Conservation (phyloP, 805 yeast species). For the Wickerhamomyces bovis region DNA sequence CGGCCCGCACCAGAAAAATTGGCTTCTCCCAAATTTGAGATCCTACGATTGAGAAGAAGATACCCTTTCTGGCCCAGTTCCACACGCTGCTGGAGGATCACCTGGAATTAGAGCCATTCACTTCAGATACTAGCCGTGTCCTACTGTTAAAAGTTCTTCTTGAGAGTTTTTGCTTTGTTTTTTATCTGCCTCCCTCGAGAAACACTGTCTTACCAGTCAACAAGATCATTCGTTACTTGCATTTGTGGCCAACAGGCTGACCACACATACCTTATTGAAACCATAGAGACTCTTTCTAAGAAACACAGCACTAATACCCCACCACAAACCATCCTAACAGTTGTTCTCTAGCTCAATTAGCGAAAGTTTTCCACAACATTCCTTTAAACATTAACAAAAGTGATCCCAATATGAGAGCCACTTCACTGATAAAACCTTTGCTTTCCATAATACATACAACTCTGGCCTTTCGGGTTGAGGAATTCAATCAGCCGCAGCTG, state of each 20-base stretch:
- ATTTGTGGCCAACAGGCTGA: not conserved
- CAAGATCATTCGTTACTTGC: not conserved
- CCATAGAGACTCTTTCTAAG: too few species aligned
- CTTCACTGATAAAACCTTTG: not conserved
- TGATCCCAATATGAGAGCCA: not conserved
- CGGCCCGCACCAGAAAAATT: not conserved
- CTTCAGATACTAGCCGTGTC: not conserved
- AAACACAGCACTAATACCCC: too few species aligned
- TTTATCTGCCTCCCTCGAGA: not conserved
- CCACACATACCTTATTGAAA: not conserved
- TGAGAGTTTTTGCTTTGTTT: not conserved
- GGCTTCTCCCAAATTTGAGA: not conserved
- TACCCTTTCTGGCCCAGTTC: not conserved
- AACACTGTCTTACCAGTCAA: not conserved
- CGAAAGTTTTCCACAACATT: not conserved
- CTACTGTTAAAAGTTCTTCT: not conserved
- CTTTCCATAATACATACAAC: not conserved
- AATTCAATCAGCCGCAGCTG: slow-evolving; percentile 12
- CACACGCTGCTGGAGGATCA: not conserved
- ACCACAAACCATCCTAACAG: not conserved
- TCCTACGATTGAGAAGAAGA: not conserved
- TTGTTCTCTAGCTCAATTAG: not conserved
- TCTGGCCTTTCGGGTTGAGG: slow-evolving; percentile 7
- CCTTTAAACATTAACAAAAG: not conserved
- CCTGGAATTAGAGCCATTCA: not conserved